A percentile compares a stretch with the other conserved stretches of the same genome.
Evolutionary conservation across 2,329 filamentous ascomycete species (phyloP).

Genomic region (Pseudodiploospora longispora): DNA sequence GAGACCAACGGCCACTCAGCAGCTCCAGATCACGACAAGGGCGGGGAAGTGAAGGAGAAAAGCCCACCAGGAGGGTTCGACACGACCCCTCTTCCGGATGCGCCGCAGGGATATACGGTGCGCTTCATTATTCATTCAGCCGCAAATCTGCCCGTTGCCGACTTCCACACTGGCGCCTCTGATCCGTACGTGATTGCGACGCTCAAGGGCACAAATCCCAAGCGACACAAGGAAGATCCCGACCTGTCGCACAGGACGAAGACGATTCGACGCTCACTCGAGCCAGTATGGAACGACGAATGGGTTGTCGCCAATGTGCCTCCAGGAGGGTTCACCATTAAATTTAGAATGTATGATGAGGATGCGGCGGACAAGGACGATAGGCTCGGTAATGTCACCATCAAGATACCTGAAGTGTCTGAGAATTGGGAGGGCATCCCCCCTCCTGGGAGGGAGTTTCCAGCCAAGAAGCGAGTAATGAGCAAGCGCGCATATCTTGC

Average conservation of each 20-base stretch:
- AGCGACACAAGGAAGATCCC: slow-evolving; percentile 80
- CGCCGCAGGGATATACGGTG: slow-evolving; percentile 72
- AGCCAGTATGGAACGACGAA: slow-evolving; percentile 74
- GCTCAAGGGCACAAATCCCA: slow-evolving; percentile 61
- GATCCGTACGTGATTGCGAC: slow-evolving; percentile 78
- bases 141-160: slow-evolving; percentile 71
- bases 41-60: slow-evolving; percentile 15
- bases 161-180: slow-evolving; percentile 67
- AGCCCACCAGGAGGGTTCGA: slow-evolving; percentile 71
- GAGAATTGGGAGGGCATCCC: slow-evolving; percentile 63
- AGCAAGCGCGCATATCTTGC: slow-evolving; percentile 81
- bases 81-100: slow-evolving; percentile 64
- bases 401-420: slow-evolving; percentile 52
- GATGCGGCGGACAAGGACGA: slow-evolving; percentile 82
- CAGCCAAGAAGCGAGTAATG: slow-evolving; percentile 73
- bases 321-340: slow-evolving; percentile 69
- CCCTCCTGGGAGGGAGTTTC: slow-evolving; percentile 49
- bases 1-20: background rate
- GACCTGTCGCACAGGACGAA: slow-evolving; percentile 64
- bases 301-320: slow-evolving; percentile 90
- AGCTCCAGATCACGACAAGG: background rate
- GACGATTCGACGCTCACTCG: slow-evolving; percentile 62
- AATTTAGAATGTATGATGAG: slow-evolving; percentile 84
- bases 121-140: slow-evolving; percentile 80
- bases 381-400: slow-evolving; percentile 75